Evolutionary conservation across 2,329 filamentous ascomycete genomes (phyloP).

Genomic region (Pyricularia sp.): DNA sequence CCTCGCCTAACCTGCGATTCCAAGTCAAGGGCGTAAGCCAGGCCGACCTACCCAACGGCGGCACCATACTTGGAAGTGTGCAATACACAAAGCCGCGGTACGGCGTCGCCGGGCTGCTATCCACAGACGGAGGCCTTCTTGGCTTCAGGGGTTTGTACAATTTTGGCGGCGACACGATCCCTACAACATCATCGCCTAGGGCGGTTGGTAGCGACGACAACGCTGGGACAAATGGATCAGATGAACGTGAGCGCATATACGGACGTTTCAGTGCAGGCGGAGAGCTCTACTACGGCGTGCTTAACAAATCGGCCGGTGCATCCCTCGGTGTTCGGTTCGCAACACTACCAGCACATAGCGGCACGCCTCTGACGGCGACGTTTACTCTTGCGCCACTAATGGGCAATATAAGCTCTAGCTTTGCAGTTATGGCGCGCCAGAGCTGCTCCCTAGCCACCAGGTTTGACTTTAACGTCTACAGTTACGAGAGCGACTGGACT

Average conservation of each 20-base stretch:
- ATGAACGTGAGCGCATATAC: slow-evolving; percentile 48
- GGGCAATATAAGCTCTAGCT: slow-evolving; percentile 82
- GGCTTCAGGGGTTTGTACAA: slow-evolving; percentile 88
- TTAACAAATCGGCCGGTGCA: slow-evolving; percentile 88
- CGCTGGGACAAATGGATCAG: slow-evolving; percentile 5
- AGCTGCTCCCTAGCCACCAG: slow-evolving; percentile 76
- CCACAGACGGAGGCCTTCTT: slow-evolving; percentile 80
- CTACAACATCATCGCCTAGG: slow-evolving; percentile 6
- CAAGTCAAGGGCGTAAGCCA: slow-evolving; percentile 70
- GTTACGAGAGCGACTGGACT: slow-evolving; percentile 89
- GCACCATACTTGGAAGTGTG: slow-evolving; percentile 58
- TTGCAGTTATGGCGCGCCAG: slow-evolving; percentile 76
- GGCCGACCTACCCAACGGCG: slow-evolving; percentile 57
- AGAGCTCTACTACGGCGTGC: slow-evolving; percentile 86
- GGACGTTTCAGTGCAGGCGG: slow-evolving; percentile 83
- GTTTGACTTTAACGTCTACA: slow-evolving; percentile 97
- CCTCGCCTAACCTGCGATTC: slow-evolving; percentile 66
- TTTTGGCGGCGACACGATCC: slow-evolving; percentile 60
- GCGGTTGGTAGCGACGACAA: slow-evolving; percentile 6
- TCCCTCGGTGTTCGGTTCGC: slow-evolving; percentile 83
- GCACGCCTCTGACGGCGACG: slow-evolving; percentile 87
- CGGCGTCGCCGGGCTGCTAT: slow-evolving; percentile 79
- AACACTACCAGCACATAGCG: slow-evolving; percentile 65
- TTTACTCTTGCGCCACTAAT: slow-evolving; percentile 88
- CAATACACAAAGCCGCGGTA: slow-evolving; percentile 82